phyloP scores from a whole-genome alignment of 2,329 filamentous ascomycete species.

The Coniochaeta sp. region DNA sequence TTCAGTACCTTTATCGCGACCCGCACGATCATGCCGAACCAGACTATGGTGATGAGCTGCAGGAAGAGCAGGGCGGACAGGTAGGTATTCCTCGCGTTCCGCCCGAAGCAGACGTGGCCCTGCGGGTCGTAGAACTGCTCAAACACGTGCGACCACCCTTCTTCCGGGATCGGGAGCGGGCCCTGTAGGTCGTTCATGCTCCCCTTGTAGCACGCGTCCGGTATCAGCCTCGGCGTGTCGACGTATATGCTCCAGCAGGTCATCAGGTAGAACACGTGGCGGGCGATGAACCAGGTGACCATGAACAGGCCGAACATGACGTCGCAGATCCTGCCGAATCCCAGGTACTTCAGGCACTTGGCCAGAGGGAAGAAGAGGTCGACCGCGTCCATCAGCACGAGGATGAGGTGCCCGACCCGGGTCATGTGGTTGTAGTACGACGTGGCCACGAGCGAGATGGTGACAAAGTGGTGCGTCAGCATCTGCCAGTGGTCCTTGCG shows the following conservation, averaged over 20 bases:
- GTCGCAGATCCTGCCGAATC: slow-evolving; percentile 65
- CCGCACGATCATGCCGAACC: slow-evolving; percentile 58
- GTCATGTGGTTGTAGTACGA: slow-evolving; percentile 80
- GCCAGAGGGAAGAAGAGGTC: slow-evolving; percentile 75
- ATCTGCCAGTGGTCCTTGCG: slow-evolving; percentile 89
- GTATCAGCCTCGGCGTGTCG: slow-evolving; percentile 51
- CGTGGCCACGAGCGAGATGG: slow-evolving; percentile 63
- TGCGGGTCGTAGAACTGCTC: slow-evolving; percentile 63
- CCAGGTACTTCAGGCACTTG: slow-evolving; percentile 82
- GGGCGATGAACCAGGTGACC: slow-evolving; percentile 67
- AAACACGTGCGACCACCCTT: slow-evolving; percentile 52
- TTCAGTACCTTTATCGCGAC: slow-evolving; percentile 51
- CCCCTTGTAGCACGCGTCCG: slow-evolving; percentile 61
- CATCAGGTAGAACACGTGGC: slow-evolving; percentile 67
- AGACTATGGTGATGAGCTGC: slow-evolving; percentile 65
- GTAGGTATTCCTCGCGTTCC: slow-evolving; percentile 64
- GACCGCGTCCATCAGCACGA: slow-evolving; percentile 83
- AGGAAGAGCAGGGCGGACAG: slow-evolving; percentile 64
- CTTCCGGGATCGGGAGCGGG: slow-evolving; percentile 37
- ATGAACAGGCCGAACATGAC: slow-evolving; percentile 74
- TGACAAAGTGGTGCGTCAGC: slow-evolving; percentile 85
- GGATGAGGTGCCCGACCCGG: slow-evolving; percentile 73
- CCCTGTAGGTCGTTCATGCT: slow-evolving; percentile 44
- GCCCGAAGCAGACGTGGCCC: slow-evolving; percentile 69
- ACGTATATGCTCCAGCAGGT: slow-evolving; percentile 72